These are phyloP conservation scores for Termitomyces sp. DNA, from an alignment of 768 basidiomycete species.

Conservation along the genomic window DNA sequence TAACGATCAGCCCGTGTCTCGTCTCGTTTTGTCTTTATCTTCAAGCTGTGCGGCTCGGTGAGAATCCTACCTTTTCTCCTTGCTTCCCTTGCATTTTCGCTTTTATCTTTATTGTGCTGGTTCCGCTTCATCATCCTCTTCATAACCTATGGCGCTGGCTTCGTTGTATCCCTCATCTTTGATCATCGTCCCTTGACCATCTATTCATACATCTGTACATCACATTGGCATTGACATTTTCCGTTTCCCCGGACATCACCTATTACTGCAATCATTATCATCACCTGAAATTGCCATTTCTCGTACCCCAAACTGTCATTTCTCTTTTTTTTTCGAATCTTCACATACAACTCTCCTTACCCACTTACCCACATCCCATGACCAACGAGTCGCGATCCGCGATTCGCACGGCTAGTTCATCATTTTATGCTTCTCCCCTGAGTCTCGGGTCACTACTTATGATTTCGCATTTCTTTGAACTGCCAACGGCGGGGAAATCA, in stretches of 20 bases:
- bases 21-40: background rate
- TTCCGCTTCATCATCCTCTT: background rate
- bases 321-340: background rate
- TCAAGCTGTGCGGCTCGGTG: background rate
- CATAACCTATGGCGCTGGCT: background rate
- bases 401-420: background rate
- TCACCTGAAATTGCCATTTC: background rate
- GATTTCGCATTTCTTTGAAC: background rate
- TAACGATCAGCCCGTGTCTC: background rate
- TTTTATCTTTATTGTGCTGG: background rate
- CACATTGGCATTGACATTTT: background rate
- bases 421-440: background rate
- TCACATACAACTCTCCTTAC: background rate
- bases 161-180: background rate
- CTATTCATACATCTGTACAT: background rate
- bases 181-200: background rate
- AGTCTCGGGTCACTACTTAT: background rate
- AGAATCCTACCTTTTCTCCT: background rate
- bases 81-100: background rate
- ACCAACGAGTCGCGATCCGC: background rate
- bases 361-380: no score
- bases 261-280: background rate
- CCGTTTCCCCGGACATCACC: background rate
- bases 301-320: background rate
- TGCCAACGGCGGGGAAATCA: background rate